Conservation (phyloP, 345 rosid genomes). For the Boechera divaricarpa region DNA sequence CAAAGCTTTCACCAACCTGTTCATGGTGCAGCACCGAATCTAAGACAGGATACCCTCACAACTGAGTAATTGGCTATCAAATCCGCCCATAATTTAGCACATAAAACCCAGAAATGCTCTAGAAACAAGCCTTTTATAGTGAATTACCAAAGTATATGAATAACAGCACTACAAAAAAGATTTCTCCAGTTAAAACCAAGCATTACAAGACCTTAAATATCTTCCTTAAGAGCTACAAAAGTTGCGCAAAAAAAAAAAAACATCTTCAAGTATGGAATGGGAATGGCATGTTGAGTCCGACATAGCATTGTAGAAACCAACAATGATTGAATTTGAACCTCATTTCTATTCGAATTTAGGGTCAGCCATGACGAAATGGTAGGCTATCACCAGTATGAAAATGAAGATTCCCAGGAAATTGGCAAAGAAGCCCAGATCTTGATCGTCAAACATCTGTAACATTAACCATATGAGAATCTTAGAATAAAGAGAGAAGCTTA, state of each 20-base stretch:
- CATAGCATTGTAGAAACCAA: conserved; percentile 7
- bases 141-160: conserved; percentile 11
- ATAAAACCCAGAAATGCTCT: neutral
- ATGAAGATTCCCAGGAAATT: conserved; percentile 82
- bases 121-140: conserved; percentile 4
- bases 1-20: neutral
- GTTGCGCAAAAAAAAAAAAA: no score
- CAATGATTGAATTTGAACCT: conserved; percentile 11
- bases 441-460: conserved; percentile 84
- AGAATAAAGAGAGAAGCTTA: neutral
- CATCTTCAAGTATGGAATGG: neutral
- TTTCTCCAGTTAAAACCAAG: conserved; percentile 6
- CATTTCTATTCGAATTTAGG: conserved; percentile 72
- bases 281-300: conserved; percentile 7
- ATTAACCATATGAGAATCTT: conserved; percentile 6
- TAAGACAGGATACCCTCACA: neutral
- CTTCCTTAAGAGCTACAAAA: no score
- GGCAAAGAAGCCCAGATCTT: conserved; percentile 71
- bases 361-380: conserved; percentile 83
- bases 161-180: neutral
- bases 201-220: no score
- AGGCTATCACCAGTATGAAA: conserved; percentile 75
- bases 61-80: neutral
- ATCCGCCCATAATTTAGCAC: no score
- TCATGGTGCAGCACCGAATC: neutral